These are phyloP conservation scores for Westerdykella ornata DNA, from an alignment of 2,329 filamentous ascomycete genomes.

Conservation along the genomic window DNA sequence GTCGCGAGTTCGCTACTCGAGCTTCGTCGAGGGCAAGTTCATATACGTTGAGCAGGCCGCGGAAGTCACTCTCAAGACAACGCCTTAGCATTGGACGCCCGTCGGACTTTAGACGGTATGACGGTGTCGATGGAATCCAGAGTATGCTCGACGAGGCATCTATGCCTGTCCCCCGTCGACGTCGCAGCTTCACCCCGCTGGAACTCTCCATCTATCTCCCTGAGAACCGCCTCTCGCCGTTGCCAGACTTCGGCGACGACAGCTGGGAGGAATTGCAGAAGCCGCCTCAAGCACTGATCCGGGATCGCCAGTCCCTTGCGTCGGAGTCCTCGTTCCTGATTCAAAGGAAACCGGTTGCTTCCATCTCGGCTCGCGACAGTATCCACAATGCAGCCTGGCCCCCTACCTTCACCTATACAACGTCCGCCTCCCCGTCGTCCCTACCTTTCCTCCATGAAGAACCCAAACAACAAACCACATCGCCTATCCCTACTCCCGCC, in stretches of 20 bases:
- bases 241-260: slow-evolving; percentile 34
- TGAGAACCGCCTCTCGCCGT: slow-evolving; percentile 32
- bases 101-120: slow-evolving; percentile 32
- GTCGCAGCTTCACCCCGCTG: slow-evolving; percentile 34
- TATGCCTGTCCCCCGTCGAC: slow-evolving; percentile 25
- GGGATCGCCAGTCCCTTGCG: slow-evolving; percentile 24
- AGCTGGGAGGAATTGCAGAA: slow-evolving; percentile 28
- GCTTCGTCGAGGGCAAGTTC: slow-evolving; percentile 32
- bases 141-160: slow-evolving; percentile 30
- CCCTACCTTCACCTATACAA: too few relatives aligned
- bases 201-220: slow-evolving; percentile 37
- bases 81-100: slow-evolving; percentile 34
- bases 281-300: slow-evolving; percentile 30
- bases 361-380: slow-evolving; percentile 24
- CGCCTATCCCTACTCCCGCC: slow-evolving; percentile 10
- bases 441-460: slow-evolving; percentile 23
- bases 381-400: slow-evolving; percentile 8
- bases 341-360: slow-evolving; percentile 30
- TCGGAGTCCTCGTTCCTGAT: slow-evolving; percentile 23
- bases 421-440: slow-evolving; percentile 9
- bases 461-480: slow-evolving; percentile 14
- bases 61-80: slow-evolving; percentile 23
- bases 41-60: slow-evolving; percentile 25
- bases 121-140: slow-evolving; percentile 24
- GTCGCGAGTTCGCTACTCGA: slow-evolving; percentile 31